Evolutionary conservation across 176 grass and related monocot species (phyloP), one percentile per base, ranked within the genome.

Genomic region (Olyra latifolia): DNA sequence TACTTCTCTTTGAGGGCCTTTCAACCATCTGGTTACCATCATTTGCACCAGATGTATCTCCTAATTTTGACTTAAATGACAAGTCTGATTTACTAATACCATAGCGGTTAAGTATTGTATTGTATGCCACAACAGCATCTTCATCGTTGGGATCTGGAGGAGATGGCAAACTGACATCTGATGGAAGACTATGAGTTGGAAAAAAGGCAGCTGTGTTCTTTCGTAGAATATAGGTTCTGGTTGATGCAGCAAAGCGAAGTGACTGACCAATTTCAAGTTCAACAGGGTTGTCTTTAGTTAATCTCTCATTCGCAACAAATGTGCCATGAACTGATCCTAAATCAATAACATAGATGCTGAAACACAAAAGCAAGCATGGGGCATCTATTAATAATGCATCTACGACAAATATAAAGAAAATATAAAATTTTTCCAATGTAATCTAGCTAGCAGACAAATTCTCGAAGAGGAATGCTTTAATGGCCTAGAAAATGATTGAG

Each of bases 251-350:
- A 64, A 98, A 95, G 27, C 90, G 86, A 71, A 98, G 86, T 41
- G 96, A 98, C 75, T 95, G 96, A 44, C 96, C 96, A 89, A 95
- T 86, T 86, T 98, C 96, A 80, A 98, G 86, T 49, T 98, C 96
- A 54, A 98, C 88, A 50, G 92, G 92, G 71, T 67, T 95, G 44
- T 98, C 96, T 77, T 95, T 95, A 4, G 74, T 87, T 77, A 98
- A 70, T 83, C 96, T 93, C 81, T 98, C 96, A 84, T 95, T 98
- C 22, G 88, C 96, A 84, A 98, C 92, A 81, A 98, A 95, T 58
- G 96, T 98, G 60, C 96, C 96, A 84, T 98, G 96, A 44, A 98
- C 90, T 16, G 96, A 98, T 47, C 96, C 96, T 44, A 98, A 80
- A 86, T 98, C 96, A 28, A 95, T 95, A 32, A 95, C 92, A 82